phyloP scores from a whole-genome alignment of 208 protist genomes.

The Acanthamoeba triangularis region DNA sequence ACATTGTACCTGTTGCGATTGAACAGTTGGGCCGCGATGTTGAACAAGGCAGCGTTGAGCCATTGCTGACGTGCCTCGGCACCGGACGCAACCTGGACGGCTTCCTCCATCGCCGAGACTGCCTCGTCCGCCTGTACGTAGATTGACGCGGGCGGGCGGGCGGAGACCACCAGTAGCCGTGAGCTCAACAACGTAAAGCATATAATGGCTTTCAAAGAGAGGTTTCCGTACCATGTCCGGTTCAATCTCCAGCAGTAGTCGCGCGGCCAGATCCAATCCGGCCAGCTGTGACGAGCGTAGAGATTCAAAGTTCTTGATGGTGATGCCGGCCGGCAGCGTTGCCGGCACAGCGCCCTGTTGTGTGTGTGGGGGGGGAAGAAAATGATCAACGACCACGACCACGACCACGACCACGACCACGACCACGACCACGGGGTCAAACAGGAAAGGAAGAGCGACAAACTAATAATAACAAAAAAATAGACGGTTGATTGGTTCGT shows the following conservation, averaged over 20 bases:
- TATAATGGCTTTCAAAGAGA: neutral
- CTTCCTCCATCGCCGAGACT: neutral
- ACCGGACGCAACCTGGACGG: neutral
- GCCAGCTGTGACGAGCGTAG: slow-evolving; percentile 40
- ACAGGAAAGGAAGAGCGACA: too few relatives aligned
- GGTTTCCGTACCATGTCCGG: neutral
- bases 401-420: too few relatives aligned
- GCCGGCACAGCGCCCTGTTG: neutral
- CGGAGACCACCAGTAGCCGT: neutral
- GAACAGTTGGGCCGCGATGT: neutral
- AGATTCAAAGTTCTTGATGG: slow-evolving; percentile 43
- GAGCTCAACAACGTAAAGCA: neutral
- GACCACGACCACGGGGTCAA: neutral
- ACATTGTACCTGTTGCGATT: neutral
- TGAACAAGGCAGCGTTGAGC: slow-evolving; percentile 27
- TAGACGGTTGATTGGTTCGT: neutral
- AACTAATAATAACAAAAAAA: neutral
- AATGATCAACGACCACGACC: too few relatives aligned
- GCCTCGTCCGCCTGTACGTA: slow-evolving; percentile 1
- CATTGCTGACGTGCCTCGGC: slow-evolving; percentile 38
- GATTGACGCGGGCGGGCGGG: too few relatives aligned
- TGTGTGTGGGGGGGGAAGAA: neutral
- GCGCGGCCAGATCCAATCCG: slow-evolving; percentile 42
- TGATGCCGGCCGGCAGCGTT: neutral
- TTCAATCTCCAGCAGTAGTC: neutral